These are phyloP conservation scores for Silene noctiflora DNA, from an alignment of 179 eudicot genomes.

Conservation along the genomic window DNA sequence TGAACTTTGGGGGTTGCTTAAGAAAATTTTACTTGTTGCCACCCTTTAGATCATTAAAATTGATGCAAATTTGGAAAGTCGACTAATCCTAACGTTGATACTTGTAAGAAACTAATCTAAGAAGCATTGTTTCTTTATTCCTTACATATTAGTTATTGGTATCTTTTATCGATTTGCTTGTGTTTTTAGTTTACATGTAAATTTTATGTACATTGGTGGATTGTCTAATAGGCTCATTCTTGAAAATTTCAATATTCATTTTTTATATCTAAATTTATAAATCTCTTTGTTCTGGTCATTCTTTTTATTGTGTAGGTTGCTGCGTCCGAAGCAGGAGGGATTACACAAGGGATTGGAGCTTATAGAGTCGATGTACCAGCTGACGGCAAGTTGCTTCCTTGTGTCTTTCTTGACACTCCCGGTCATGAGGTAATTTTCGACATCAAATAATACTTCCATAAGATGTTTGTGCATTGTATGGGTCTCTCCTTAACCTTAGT, in stretches of 20 bases:
- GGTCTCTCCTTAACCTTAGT: not conserved
- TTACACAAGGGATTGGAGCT: conserved; percentile 99
- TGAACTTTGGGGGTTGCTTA: not conserved
- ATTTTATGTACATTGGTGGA: too few species aligned
- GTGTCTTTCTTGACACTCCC: conserved; percentile 98
- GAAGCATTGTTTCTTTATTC: not conserved
- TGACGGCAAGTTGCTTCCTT: conserved; percentile 66
- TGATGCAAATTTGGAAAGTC: not conserved
- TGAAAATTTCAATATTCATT: not conserved
- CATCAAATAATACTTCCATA: not conserved
- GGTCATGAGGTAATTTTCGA: conserved; percentile 72
- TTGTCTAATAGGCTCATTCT: not conserved
- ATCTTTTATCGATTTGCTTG: not conserved
- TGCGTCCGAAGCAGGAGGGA: conserved; percentile 98
- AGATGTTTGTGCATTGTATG: not conserved
- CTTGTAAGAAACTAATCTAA: not conserved
- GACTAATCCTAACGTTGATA: not conserved
- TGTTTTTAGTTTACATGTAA: not conserved
- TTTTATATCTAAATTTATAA: conserved; percentile 11
- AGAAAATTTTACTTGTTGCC: not conserved
- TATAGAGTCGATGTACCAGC: conserved; percentile 81
- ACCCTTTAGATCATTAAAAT: not conserved
- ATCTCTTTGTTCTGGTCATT: conserved; percentile 23
- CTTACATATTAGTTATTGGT: not conserved
- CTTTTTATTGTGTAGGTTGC: conserved; percentile 55